Base-by-base conservation (phyloP, 495 filamentous ascomycete species). In the Sabuloglossum arenarium region DNA sequence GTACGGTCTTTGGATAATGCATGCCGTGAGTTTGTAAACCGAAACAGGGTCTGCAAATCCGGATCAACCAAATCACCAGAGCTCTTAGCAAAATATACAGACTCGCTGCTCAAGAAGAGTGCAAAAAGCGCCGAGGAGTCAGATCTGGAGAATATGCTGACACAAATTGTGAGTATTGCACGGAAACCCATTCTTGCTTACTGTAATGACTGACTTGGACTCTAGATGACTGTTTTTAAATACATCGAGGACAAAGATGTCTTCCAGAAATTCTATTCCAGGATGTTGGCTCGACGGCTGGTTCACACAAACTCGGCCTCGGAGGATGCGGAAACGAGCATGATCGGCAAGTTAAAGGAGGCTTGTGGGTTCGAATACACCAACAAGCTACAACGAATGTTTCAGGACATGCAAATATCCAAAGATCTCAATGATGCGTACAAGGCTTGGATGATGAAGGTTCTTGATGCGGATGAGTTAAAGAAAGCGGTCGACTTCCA, bases 201-300 rank as follows among this genome's bases (percentile, higher is more conserved):
- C 12, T 25, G 23, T 29, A 19, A n/a, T 49, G n/a, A 57, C 51
- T 37, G 43, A 51, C 47, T 51, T 19, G 2, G 25, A n/a, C 11
- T 27, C 14, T 14, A 61, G 50, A 99, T 99, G 91, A 95, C 88
- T 1, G 87, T 97, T 37, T 99, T 99, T 79, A 99, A 99, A 69
- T 99, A 97, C 71, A 96, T 99, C 61, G 93, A 99, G 64, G 91
- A 99, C 70, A 97, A 97, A 71, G 91, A 99, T 67, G 91, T 99
- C 6, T 99, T 97, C 75, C 93, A 97, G 69, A 97, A 96, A 67
- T 97, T 96, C 70, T 99, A 99, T 69, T 93, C 93, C 9, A 85
- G 90, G 52, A 91, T 89, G 82, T 71, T 99, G 59, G 93, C 91
- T 50, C 88, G 94, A 67, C 86, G 91, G 58, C 71, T 99, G 55